Percentiles rank a stretch among this genome's conserved stretches.
These are phyloP conservation scores for Microthyrium microscopicum DNA, from an alignment of 2,329 filamentous ascomycete genomes.

Conservation along the genomic window DNA sequence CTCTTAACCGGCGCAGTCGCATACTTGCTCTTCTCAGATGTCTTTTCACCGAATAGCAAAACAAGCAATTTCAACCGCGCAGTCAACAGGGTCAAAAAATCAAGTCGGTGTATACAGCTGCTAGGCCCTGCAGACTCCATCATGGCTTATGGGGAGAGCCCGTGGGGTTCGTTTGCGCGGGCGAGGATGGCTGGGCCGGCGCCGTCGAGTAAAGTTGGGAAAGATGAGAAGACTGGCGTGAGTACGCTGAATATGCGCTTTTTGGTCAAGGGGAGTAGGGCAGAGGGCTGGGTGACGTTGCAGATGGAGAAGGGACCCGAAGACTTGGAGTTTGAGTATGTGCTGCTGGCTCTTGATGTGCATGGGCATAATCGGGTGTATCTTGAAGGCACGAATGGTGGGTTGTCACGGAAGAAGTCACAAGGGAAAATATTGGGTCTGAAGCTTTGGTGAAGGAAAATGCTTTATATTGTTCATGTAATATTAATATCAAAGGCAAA, in stretches of 20 bases:
- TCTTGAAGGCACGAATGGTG: conserved; percentile 6
- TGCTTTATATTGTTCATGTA: not conserved
- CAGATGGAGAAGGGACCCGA: conserved; percentile 58
- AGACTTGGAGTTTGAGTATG: conserved; percentile 56
- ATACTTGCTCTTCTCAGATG: conserved; percentile 64
- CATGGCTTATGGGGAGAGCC: conserved; percentile 64
- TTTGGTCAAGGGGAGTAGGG: conserved; percentile 55
- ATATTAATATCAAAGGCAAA: not conserved
- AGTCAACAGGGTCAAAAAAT: conserved; percentile 59
- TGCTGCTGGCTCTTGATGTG: conserved; percentile 65
- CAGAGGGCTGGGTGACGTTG: conserved; percentile 55
- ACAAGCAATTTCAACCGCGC: conserved; percentile 79
- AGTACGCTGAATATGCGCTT: conserved; percentile 79
- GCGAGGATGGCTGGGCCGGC: conserved; percentile 11
- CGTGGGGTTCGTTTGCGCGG: conserved; percentile 45
- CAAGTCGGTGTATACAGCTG: conserved; percentile 52
- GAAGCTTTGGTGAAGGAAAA: conserved; percentile 8
- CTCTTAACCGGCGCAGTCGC: conserved; percentile 62
- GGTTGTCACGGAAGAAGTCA: conserved; percentile 1
- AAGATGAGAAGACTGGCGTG: conserved; percentile 55
- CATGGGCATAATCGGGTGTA: conserved; percentile 7
- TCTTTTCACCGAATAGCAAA: conserved; percentile 70
- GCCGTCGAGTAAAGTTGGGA: conserved; percentile 43
- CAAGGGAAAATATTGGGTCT: conserved; percentile 9
- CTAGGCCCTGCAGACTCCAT: conserved; percentile 53